Evolutionary conservation across 148 eudicot species (phyloP).

Genomic region (Spergularia marina): DNA sequence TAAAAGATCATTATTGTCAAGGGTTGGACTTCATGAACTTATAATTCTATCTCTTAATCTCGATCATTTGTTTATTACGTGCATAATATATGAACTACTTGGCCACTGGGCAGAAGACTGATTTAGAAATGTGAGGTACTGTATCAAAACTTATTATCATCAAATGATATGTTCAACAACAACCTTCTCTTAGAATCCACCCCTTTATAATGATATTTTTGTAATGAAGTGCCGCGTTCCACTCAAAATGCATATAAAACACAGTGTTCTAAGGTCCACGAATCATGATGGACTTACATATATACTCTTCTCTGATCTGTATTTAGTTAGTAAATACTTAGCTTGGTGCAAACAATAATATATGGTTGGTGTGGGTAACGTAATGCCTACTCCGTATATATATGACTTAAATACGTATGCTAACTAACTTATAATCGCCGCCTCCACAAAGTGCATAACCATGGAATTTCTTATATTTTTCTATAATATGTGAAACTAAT

Average conservation of each 20-base stretch:
- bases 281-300: not conserved
- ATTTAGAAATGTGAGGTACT: not conserved
- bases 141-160: not conserved
- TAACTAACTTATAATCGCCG: not conserved
- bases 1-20: not conserved
- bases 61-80: not conserved
- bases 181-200: not conserved
- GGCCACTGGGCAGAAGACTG: not conserved
- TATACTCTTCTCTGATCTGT: not conserved
- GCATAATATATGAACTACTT: not conserved
- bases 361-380: constrained; percentile 17
- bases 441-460: not conserved
- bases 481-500: too few relatives aligned
- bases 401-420: not conserved
- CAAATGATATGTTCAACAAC: not conserved
- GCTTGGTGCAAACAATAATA: not conserved
- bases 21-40: constrained; percentile 4
- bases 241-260: not conserved
- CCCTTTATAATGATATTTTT: not conserved
- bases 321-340: not conserved
- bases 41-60: not conserved
- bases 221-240: constrained; percentile 18
- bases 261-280: not conserved
- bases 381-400: not conserved
- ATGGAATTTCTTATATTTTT: not conserved